Evolutionary conservation across 495 filamentous ascomycete species (phyloP).

Genomic region (Pyrenula massariospora): DNA sequence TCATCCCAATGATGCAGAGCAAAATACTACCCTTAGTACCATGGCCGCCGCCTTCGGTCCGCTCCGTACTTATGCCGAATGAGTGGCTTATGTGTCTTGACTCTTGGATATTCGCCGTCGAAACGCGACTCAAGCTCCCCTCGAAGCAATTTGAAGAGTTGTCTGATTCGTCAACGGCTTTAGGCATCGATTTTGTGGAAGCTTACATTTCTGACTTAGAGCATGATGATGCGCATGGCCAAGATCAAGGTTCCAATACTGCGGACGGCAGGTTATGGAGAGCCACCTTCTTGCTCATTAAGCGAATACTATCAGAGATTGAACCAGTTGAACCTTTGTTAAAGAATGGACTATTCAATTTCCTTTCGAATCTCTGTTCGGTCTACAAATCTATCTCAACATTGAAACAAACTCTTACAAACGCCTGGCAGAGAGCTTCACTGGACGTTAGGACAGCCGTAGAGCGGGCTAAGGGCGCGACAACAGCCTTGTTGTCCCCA

Average conservation of each 20-base stretch:
- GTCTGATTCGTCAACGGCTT: background rate
- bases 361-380: background rate
- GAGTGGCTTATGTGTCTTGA: background rate
- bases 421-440: background rate
- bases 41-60: background rate
- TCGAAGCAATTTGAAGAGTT: background rate
- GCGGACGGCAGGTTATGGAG: conserved; percentile 34
- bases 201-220: background rate
- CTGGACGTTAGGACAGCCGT: background rate
- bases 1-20: conserved; percentile 7
- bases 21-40: background rate
- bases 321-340: background rate
- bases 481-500: background rate
- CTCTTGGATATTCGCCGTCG: background rate
- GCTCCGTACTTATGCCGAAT: background rate
- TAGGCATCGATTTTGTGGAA: background rate
- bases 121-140: background rate
- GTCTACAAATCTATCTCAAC: background rate
- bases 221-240: background rate
- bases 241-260: background rate
- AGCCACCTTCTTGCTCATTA: conserved; percentile 49
- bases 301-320: conserved; percentile 21
- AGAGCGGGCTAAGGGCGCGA: background rate
- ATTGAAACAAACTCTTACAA: background rate
- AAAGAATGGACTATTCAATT: background rate